Percentiles rank a stretch among this genome's conserved stretches.
These are phyloP conservation scores for Trametes cinnabarina DNA, from an alignment of 768 basidiomycete species.

Conservation along the genomic window DNA sequence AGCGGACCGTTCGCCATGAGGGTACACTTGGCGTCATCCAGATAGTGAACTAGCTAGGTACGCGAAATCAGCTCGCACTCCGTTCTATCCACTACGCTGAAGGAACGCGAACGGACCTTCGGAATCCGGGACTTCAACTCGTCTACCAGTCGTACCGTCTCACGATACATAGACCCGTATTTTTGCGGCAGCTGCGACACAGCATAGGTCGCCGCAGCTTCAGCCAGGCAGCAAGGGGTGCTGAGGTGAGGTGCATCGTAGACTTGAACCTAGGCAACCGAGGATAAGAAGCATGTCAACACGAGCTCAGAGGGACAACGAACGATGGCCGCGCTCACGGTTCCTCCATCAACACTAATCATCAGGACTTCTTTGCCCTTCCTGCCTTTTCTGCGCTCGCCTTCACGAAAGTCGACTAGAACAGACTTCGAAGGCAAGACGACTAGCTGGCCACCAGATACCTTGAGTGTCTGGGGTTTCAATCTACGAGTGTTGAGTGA, in stretches of 20 bases:
- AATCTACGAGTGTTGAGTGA: slow-evolving; percentile 33
- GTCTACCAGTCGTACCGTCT: slow-evolving; percentile 43
- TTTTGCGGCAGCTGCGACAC: slow-evolving; percentile 38
- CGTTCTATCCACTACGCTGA: too few species aligned
- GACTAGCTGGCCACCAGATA: slow-evolving; percentile 45
- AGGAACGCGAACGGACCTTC: slow-evolving; percentile 36
- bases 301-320: neutral
- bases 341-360: slow-evolving; percentile 38
- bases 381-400: slow-evolving; percentile 45
- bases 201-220: slow-evolving; percentile 37
- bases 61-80: too few species aligned
- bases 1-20: slow-evolving; percentile 52
- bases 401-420: slow-evolving; percentile 58
- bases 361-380: slow-evolving; percentile 48
- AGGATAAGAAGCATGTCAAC: neutral
- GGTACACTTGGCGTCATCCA: slow-evolving; percentile 40
- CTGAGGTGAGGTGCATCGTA: slow-evolving; percentile 51
- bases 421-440: slow-evolving; percentile 49
- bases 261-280: slow-evolving; percentile 38
- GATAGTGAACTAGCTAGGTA: slow-evolving; percentile 45
- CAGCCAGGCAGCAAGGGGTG: slow-evolving; percentile 47
- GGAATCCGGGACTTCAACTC: slow-evolving; percentile 54
- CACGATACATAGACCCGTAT: slow-evolving; percentile 48
- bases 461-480: slow-evolving; percentile 42
- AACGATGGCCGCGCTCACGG: slow-evolving; percentile 29